phyloP scores from a whole-genome alignment of 768 basidiomycete genomes.

The Tricholoma saponaceum region DNA sequence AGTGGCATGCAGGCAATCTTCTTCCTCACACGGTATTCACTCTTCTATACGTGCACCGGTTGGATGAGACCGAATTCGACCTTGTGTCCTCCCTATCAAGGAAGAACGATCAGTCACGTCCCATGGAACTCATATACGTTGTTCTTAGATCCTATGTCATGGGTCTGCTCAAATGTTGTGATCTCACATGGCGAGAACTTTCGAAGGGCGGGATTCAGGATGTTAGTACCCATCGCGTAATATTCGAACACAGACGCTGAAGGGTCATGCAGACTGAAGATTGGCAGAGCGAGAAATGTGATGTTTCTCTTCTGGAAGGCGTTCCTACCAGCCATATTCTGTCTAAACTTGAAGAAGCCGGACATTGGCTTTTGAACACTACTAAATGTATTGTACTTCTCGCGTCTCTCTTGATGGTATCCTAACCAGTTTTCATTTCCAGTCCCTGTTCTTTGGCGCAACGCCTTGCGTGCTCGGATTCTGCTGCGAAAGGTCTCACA shows the following conservation, averaged over 20 bases:
- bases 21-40: constrained; percentile 88
- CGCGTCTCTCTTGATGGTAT: neutral
- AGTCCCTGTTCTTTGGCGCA: constrained; percentile 48
- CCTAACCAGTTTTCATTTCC: neutral
- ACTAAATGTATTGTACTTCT: constrained; percentile 32
- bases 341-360: constrained; percentile 54
- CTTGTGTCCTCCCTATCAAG: constrained; percentile 25
- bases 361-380: constrained; percentile 51
- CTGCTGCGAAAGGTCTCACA: constrained; percentile 51
- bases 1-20: constrained; percentile 82
- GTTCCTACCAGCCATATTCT: constrained; percentile 51
- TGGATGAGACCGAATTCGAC: constrained; percentile 59
- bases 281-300: constrained; percentile 88
- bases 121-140: constrained; percentile 58
- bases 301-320: constrained; percentile 68
- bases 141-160: constrained; percentile 66
- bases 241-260: neutral
- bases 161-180: constrained; percentile 76
- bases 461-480: constrained; percentile 49
- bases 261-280: constrained; percentile 61
- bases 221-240: constrained; percentile 44
- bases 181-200: constrained; percentile 79
- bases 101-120: constrained; percentile 41
- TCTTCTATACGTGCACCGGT: constrained; percentile 64
- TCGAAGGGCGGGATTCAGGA: constrained; percentile 73